Conservation (phyloP, 192 early-diverging fungal genomes). For the Ramicandelaber brevisporus region DNA sequence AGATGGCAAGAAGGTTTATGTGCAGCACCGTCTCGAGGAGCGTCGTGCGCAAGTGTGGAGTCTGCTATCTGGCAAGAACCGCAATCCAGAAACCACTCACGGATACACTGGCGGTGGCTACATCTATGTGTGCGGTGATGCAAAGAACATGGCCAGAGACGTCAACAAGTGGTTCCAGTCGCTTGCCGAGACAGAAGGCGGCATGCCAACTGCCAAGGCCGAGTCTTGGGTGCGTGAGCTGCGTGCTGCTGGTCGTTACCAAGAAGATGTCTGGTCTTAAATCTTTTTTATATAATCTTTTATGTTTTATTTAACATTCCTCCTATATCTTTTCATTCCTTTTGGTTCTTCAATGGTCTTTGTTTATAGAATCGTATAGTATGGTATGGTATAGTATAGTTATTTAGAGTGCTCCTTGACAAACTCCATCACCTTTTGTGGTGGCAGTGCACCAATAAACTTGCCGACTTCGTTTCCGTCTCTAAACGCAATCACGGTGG, state of each 20-base stretch:
- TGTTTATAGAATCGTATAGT: no score
- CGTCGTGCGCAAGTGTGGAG: slow-evolving; percentile 45
- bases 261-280: slow-evolving; percentile 87
- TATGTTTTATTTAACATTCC: slow-evolving; percentile 3
- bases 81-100: no score
- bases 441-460: no score
- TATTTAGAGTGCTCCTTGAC: no score
- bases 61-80: slow-evolving; percentile 34
- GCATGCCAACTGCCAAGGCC: slow-evolving; percentile 33
- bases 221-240: slow-evolving; percentile 65
- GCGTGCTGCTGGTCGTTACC: slow-evolving; percentile 52
- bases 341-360: slow-evolving; percentile 1
- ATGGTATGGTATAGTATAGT: no score
- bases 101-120: no score
- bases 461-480: no score
- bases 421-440: no score
- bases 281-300: slow-evolving; percentile 2
- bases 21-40: slow-evolving; percentile 70
- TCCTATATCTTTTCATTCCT: slow-evolving; percentile 2
- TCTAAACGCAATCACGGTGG: no score
- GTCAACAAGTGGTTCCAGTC: slow-evolving; percentile 35
- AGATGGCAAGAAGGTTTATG: slow-evolving; percentile 89
- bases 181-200: slow-evolving; percentile 42
- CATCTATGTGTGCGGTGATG: slow-evolving; percentile 89
- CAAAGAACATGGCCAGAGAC: slow-evolving; percentile 88